Evolutionary conservation across 306 rosid genomes (phyloP), one percentile per base, ranked within the genome.

Genomic region (Ochetophila trinervis): DNA sequence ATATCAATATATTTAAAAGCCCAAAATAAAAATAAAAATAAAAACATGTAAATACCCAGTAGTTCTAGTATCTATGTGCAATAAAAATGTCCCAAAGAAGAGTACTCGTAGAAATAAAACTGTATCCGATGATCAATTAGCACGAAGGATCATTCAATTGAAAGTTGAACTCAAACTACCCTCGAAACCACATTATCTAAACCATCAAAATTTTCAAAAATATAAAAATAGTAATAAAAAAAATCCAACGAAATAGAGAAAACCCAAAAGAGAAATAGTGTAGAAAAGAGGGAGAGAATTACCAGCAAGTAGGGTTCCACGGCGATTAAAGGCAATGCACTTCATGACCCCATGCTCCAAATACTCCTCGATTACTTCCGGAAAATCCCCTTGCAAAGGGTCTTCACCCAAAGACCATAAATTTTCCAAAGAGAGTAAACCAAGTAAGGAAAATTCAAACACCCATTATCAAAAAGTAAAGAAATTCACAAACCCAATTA

Each of bases 231-330:
- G 6, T 4, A 40, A 40, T 8, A 0, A 40, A 11, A 47, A 8
- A 65, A 62, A 17, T n/a, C 8, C 57, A 17, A 53, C 16, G 66
- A 63, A 52, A 61, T 65, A n/a, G 24, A 32, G 66, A 49, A 21
- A 55, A 57, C 53, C 48, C 63, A 40, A 12, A 44, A 57, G 2
- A 18, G 52, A 42, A 67, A 40, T 23, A 3, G 16, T 2, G 0
- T 2, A 13, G 9, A n/a, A 23, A 54, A 48, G 53, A 23, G 53
- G 11, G 10, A 34, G 78, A 14, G 14, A 52, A 30, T 63, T 84
- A 93, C 99, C 97, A 42, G 99, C 97, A 19, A 93, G 91, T 73
- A 93, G 99, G 60, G 97, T 90, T 58, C 99, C 99, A 0, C 94
- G 97, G 45, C 97, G 94, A 64, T 93, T 93, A 68, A 94, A 90